phyloP scores from a whole-genome alignment of 345 rosid species.

The Punica granatum region DNA sequence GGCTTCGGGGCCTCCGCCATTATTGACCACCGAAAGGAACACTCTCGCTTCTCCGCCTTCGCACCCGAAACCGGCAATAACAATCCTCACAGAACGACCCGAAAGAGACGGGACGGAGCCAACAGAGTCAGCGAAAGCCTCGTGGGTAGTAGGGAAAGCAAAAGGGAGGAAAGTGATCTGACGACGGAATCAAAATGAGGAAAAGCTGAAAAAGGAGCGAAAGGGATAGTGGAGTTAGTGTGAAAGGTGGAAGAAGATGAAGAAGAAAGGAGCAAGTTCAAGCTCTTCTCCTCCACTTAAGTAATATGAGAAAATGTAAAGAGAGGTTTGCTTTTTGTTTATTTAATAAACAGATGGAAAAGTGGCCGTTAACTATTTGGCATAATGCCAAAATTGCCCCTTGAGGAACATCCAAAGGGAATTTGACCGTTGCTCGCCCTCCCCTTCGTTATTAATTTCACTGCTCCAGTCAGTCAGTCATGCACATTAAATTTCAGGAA shows the following conservation, averaged over 20 bases:
- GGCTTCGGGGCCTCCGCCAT: slow-evolving; percentile 75
- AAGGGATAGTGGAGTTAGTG: slow-evolving; percentile 4
- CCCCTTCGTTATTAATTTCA: not conserved
- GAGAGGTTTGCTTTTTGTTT: slow-evolving; percentile 1
- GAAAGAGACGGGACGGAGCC: slow-evolving; percentile 9
- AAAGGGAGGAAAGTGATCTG: slow-evolving; percentile 8
- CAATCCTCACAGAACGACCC: slow-evolving; percentile 4
- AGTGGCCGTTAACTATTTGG: slow-evolving; percentile 28
- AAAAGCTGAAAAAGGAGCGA: slow-evolving; percentile 1
- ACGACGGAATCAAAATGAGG: slow-evolving; percentile 7
- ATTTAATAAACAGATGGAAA: slow-evolving; percentile 10
- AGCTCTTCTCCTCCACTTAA: not conserved
- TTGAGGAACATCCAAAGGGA: slow-evolving; percentile 26
- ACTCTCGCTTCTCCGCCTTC: not conserved
- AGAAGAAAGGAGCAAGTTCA: not conserved
- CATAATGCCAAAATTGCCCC: slow-evolving; percentile 34
- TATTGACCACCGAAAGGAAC: not conserved
- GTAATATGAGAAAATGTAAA: not conserved
- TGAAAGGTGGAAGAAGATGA: slow-evolving; percentile 9
- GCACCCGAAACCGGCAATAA: slow-evolving; percentile 17
- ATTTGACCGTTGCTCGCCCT: slow-evolving; percentile 41
- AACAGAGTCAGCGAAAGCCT: slow-evolving; percentile 11
- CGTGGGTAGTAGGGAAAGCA: not conserved
- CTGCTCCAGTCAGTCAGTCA: not conserved
- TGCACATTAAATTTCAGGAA: slow-evolving; percentile 13